Percentiles rank a stretch among this genome's conserved stretches.
Conservation (phyloP, 805 yeast genomes). For the Yarrowia sp. region DNA sequence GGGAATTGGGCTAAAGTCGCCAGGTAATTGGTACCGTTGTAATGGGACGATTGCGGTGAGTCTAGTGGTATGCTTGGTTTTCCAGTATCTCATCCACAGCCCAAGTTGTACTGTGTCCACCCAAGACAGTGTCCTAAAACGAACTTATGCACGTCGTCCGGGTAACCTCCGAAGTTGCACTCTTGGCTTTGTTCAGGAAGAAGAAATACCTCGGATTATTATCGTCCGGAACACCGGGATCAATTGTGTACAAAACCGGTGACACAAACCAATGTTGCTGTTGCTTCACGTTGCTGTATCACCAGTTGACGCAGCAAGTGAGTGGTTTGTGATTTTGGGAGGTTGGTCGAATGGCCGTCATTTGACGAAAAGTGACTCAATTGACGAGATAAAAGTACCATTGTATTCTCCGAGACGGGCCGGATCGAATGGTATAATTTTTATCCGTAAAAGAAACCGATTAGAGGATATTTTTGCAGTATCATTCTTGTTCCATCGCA, state of each 20-base stretch:
- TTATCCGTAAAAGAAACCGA: background rate
- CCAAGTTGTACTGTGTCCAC: too few species aligned
- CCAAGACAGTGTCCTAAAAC: background rate
- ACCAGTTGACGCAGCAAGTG: too few species aligned
- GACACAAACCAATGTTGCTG: too few species aligned
- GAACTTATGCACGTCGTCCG: background rate
- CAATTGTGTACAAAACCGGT: too few species aligned
- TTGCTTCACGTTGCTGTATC: too few species aligned
- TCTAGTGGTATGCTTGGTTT: background rate
- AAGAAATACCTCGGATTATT: background rate
- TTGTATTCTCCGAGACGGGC: background rate
- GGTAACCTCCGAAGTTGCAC: background rate
- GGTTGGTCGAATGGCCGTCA: too few species aligned
- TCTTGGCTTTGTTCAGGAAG: background rate
- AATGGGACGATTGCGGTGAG: background rate
- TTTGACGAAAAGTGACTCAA: background rate
- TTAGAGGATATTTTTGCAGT: too few species aligned
- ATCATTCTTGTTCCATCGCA: background rate
- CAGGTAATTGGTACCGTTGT: background rate
- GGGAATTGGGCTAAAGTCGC: too few species aligned
- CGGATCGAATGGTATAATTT: background rate
- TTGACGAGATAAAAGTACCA: background rate
- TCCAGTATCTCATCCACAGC: too few species aligned
- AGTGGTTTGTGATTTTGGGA: background rate
- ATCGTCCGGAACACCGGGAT: background rate